phyloP scores from a whole-genome alignment of 2,329 filamentous ascomycete species.

The Pestalotiopsis sp. region DNA sequence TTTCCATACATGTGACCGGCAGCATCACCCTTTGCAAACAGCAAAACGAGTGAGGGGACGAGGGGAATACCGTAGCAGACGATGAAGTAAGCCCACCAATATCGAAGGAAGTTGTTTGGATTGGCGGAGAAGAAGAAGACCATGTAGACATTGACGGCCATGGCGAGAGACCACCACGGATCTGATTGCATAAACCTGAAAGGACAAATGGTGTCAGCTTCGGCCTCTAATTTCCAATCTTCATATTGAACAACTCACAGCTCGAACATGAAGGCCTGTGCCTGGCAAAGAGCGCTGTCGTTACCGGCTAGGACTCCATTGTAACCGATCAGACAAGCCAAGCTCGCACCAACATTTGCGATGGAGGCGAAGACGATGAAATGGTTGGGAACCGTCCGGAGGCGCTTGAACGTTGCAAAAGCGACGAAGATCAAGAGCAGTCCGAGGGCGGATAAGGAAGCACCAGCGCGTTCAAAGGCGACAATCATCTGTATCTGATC shows the following conservation, averaged over 20 bases:
- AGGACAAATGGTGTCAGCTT: constrained; percentile 6
- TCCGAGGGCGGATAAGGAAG: constrained; percentile 53
- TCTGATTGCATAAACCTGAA: constrained; percentile 77
- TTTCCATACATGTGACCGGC: constrained; percentile 54
- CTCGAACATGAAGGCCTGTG: constrained; percentile 65
- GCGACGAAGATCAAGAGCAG: constrained; percentile 56
- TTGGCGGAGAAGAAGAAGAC: constrained; percentile 64
- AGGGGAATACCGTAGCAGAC: constrained; percentile 75
- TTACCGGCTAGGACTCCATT: constrained; percentile 61
- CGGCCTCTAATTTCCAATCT: background rate
- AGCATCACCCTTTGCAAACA: constrained; percentile 52
- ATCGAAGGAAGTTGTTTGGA: constrained; percentile 70
- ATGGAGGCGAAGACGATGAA: constrained; percentile 65
- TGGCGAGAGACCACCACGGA: constrained; percentile 77
- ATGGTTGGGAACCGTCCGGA: constrained; percentile 62
- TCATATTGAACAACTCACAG: constrained; percentile 53
- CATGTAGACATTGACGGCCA: constrained; percentile 81
- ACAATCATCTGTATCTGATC: constrained; percentile 45
- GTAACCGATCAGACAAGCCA: constrained; percentile 72
- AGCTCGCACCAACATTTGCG: constrained; percentile 60
- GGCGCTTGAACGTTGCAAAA: constrained; percentile 51
- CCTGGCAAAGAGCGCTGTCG: constrained; percentile 61
- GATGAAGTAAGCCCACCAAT: constrained; percentile 71
- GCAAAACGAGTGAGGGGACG: constrained; percentile 65
- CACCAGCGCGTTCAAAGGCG: constrained; percentile 55